These are phyloP conservation scores for Aspergillus indologenus DNA, from an alignment of 495 filamentous ascomycete genomes.

Conservation along the genomic window DNA sequence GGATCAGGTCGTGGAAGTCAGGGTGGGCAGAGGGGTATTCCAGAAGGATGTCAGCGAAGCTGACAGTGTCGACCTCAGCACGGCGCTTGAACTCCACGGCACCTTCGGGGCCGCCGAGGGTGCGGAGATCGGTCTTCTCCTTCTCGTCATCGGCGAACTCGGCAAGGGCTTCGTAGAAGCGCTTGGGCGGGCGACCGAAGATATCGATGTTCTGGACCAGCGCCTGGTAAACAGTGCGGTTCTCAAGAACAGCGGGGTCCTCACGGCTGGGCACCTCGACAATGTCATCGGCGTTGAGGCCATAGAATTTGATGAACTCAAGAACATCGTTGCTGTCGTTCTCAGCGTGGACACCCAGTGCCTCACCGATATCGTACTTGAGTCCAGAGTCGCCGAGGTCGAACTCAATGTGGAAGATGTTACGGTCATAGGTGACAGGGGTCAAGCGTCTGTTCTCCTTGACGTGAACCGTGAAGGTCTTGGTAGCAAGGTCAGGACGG, in stretches of 20 bases:
- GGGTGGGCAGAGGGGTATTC: conserved; percentile 89
- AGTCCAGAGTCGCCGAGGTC: conserved; percentile 87
- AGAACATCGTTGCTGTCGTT: conserved; percentile 77
- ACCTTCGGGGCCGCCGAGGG: conserved; percentile 77
- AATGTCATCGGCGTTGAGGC: conserved; percentile 73
- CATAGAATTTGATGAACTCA: conserved; percentile 87
- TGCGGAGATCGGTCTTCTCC: conserved; percentile 76
- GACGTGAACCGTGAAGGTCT: conserved; percentile 85
- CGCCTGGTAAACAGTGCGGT: conserved; percentile 89
- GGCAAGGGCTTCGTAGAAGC: conserved; percentile 90
- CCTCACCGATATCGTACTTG: conserved; percentile 95
- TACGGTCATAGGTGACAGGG: conserved; percentile 84
- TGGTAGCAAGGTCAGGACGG: conserved; percentile 78
- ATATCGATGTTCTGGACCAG: conserved; percentile 94
- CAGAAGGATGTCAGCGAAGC: conserved; percentile 84
- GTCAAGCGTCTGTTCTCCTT: conserved; percentile 94
- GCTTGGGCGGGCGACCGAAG: conserved; percentile 93
- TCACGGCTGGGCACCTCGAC: conserved; percentile 91
- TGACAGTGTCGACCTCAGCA: conserved; percentile 88
- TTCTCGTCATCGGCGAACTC: conserved; percentile 79
- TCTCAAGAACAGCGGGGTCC: conserved; percentile 70
- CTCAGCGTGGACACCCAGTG: conserved; percentile 94
- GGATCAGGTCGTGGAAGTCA: conserved; percentile 83
- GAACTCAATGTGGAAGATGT: conserved; percentile 99
- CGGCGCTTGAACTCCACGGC: conserved; percentile 92